Evolutionary conservation across 2,329 filamentous ascomycete species (phyloP), one percentile per base, ranked within the genome.

Genomic region (Scytalidium sp.): DNA sequence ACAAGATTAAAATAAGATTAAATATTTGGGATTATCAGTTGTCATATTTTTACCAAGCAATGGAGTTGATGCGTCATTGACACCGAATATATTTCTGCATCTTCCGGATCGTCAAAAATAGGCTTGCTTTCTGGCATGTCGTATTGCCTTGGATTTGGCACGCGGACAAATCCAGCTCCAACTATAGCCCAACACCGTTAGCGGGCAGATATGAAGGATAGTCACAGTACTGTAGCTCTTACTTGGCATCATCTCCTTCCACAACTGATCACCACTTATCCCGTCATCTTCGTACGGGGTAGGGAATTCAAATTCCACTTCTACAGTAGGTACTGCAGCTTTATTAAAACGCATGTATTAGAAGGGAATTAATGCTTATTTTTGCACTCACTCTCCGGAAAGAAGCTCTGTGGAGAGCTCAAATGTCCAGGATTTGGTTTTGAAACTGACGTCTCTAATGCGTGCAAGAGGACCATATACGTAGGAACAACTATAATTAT

Each of bases 201-300:
- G 44, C 39, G 45, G 11, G 11, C 17, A 13, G 20, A 25, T 19
- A 22, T 5, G 22, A 2, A 19, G 4, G 36, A 23, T 22, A 5
- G n/a, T 13, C 13, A 20, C 9, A 39, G 22, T n/a, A 11, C 13
- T 8, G 22, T n/a, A 25, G 20, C 3, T 41, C 53, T 50, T 47
- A 62, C 61, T 44, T 19, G 61, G 61, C 60, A 62, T 63, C 49
- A 63, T 43, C 6, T 59, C 52, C 40, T 60, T 53, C 61, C 62
- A 64, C 9, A 63, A 42, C 17, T 58, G 52, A 45, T 63, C 59
- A 2, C 51, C 61, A 15, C 50, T 45, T 3, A 43, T 39, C 3
- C 52, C 51, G 1, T 50, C 60, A 41, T 61, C 56, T 41, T 58
- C 57, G 52, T 60, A 63, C 20, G 45, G 47, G 2, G 55, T 58